phyloP scores from a whole-genome alignment of 208 protist species.

The Wallacemonas sp. region DNA sequence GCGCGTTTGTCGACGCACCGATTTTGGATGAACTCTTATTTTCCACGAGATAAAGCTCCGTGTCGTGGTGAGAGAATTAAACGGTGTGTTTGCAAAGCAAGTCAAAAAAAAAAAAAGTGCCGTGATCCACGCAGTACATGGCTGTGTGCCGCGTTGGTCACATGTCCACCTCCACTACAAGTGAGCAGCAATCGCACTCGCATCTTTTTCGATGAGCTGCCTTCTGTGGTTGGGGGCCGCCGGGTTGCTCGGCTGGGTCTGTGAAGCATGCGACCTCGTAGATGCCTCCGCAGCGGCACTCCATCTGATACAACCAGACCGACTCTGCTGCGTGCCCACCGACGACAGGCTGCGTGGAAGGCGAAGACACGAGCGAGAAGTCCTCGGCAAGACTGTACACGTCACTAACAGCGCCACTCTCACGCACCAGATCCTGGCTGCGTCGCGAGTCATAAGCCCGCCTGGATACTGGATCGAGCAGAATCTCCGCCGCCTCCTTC shows the following conservation, averaged over 20 bases:
- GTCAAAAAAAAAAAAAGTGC: too few relatives aligned
- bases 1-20: too few relatives aligned
- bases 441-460: slow-evolving; percentile 47
- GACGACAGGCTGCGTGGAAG: background rate
- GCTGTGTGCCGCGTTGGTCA: background rate
- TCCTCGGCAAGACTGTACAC: slow-evolving; percentile 49
- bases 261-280: slow-evolving; percentile 61
- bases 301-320: slow-evolving; percentile 54
- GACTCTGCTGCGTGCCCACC: slow-evolving; percentile 11
- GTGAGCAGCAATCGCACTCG: slow-evolving; percentile 83
- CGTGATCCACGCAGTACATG: too few relatives aligned
- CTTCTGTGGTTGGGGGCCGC: background rate
- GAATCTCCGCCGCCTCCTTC: slow-evolving; percentile 63
- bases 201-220: slow-evolving; percentile 21
- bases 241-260: background rate
- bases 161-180: slow-evolving; percentile 59
- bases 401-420: slow-evolving; percentile 60
- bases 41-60: too few relatives aligned
- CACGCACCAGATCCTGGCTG: slow-evolving; percentile 36
- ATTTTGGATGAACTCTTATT: too few relatives aligned
- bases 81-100: too few relatives aligned
- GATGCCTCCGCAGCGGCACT: slow-evolving; percentile 77
- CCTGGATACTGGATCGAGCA: slow-evolving; percentile 63
- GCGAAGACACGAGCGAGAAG: slow-evolving; percentile 36
- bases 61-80: too few relatives aligned